phyloP scores from a whole-genome alignment of 176 grass and related monocot species.

The Carex scoparia region DNA sequence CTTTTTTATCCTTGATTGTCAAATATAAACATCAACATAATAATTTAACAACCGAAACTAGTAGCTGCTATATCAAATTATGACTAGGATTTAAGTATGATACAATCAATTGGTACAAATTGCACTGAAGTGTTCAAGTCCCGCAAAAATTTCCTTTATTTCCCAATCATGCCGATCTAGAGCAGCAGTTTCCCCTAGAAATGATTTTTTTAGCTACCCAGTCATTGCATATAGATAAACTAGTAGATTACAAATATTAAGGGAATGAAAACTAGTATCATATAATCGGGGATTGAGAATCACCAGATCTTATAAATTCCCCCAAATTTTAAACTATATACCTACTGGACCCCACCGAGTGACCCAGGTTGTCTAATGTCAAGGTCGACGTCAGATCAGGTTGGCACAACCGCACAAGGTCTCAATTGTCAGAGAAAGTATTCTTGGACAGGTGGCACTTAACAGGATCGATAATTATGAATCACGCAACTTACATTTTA shows the following conservation, averaged over 20 bases:
- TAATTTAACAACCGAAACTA: background rate
- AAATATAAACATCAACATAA: background rate
- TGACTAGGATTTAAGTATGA: background rate
- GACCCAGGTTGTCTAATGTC: no score
- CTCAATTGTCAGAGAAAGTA: no score
- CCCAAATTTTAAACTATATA: no score
- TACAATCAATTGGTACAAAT: background rate
- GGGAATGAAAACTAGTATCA: background rate
- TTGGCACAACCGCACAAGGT: no score
- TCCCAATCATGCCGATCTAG: background rate
- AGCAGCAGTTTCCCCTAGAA: background rate
- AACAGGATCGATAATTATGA: no score
- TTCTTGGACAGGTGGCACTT: no score
- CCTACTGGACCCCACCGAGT: no score
- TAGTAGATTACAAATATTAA: background rate
- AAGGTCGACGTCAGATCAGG: no score
- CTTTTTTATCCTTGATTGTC: slow-evolving; percentile 78
- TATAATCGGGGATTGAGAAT: background rate
- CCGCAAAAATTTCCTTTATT: no score
- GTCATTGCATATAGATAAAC: background rate
- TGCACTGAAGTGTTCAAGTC: no score
- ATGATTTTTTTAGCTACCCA: no score
- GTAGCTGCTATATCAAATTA: background rate
- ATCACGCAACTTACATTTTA: no score
- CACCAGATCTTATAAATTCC: slow-evolving; percentile 27